Evolutionary conservation across 139 green algal species (phyloP).

Genomic region (Coccomyxa sp.): DNA sequence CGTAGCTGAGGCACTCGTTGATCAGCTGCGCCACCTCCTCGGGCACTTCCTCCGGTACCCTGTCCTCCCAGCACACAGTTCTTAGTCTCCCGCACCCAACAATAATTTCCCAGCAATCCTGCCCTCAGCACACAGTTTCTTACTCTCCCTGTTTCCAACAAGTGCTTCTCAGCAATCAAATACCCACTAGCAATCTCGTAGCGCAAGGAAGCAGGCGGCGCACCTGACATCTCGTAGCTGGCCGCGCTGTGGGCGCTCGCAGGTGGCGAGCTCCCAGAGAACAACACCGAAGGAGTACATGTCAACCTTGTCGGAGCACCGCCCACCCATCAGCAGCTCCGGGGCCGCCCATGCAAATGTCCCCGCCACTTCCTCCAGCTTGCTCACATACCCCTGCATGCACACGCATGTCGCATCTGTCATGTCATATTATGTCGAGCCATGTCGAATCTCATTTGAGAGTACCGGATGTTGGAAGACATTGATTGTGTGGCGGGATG

Average conservation of each 20-base stretch:
- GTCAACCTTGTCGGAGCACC: constrained; percentile 20
- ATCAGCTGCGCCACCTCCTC: constrained; percentile 12
- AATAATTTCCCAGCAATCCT: too few species aligned
- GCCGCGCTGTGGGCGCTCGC: constrained; percentile 17
- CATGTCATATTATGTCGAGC: too few species aligned
- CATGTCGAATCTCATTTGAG: too few species aligned
- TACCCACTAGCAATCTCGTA: not conserved
- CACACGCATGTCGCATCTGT: not conserved
- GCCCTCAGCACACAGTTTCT: too few species aligned
- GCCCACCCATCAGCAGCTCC: constrained; percentile 28
- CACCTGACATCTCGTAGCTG: constrained; percentile 9
- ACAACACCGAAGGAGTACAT: constrained; percentile 27
- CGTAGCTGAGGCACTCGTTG: not conserved
- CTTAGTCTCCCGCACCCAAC: not conserved
- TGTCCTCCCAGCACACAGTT: not conserved
- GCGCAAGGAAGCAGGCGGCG: not conserved
- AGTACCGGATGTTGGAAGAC: too few species aligned
- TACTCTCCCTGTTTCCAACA: too few species aligned
- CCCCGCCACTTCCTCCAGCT: constrained; percentile 4
- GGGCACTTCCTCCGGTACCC: constrained; percentile 12
- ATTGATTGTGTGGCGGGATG: too few species aligned
- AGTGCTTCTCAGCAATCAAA: not conserved
- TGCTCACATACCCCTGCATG: constrained; percentile 1
- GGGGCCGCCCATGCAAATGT: constrained; percentile 20
- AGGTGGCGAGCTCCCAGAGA: constrained; percentile 30